These are phyloP conservation scores for Beta vulgaris DNA, from an alignment of 148 eudicot genomes.

Conservation along the genomic window DNA sequence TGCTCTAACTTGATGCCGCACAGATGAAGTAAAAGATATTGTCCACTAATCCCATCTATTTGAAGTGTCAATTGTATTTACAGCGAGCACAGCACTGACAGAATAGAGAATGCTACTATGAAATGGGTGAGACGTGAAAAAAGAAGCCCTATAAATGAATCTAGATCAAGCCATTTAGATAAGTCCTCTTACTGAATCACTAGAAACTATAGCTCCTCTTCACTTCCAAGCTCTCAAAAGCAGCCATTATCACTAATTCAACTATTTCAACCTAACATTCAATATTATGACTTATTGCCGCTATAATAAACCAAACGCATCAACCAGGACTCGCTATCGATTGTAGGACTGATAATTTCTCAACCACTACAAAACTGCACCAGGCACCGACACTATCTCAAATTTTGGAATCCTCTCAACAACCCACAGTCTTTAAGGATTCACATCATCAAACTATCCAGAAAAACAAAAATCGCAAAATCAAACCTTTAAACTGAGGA, in stretches of 20 bases:
- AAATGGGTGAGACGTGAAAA: background rate
- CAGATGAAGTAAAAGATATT: background rate
- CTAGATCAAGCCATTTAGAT: background rate
- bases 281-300: background rate
- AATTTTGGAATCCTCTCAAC: background rate
- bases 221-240: background rate
- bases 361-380: background rate
- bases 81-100: background rate
- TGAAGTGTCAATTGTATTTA: background rate
- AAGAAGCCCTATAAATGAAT: background rate
- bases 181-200: background rate
- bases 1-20: too few relatives aligned
- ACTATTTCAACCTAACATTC: background rate
- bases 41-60: background rate
- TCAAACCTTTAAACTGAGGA: slow-evolving; percentile 11
- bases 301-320: background rate
- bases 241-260: background rate
- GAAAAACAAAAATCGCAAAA: background rate
- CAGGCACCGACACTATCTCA: background rate
- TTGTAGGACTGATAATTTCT: background rate
- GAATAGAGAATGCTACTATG: background rate
- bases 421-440: background rate
- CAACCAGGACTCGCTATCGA: background rate
- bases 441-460: background rate
- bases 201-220: background rate